phyloP scores from a whole-genome alignment of 2,329 filamentous ascomycete genomes.

The Cordyceps pruinosa region DNA sequence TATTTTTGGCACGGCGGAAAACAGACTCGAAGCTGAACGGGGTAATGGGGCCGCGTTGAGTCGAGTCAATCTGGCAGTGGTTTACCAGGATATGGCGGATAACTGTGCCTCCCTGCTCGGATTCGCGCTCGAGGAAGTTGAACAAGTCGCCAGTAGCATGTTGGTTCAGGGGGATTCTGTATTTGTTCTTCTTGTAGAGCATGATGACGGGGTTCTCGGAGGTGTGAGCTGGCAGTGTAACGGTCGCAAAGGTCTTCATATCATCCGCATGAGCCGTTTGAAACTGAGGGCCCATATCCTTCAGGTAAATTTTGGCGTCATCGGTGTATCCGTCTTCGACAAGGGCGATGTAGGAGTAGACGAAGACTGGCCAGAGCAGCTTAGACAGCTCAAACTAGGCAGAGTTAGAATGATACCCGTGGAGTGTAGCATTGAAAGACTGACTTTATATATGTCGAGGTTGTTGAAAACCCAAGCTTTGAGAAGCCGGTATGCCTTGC shows the following conservation, averaged over 20 bases:
- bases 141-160: conserved; percentile 77
- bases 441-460: conserved; percentile 86
- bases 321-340: conserved; percentile 63
- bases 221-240: conserved; percentile 72
- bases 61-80: conserved; percentile 52
- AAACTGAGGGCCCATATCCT: conserved; percentile 60
- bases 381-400: conserved; percentile 75
- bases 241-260: conserved; percentile 63
- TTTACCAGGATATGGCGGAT: conserved; percentile 66
- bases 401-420: conserved; percentile 17
- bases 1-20: conserved; percentile 48
- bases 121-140: conserved; percentile 82
- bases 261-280: conserved; percentile 75
- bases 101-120: conserved; percentile 70
- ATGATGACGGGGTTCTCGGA: conserved; percentile 69
- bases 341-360: conserved; percentile 84
- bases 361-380: conserved; percentile 86
- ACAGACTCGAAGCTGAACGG: conserved; percentile 58
- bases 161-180: conserved; percentile 81
- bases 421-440: conserved; percentile 14
- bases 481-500: conserved; percentile 65
- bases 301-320: conserved; percentile 69
- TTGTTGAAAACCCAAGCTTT: conserved; percentile 85
- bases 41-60: conserved; percentile 55
- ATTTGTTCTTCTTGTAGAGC: conserved; percentile 79